Conservation (phyloP, 2,329 filamentous ascomycete species). For the Canariomyces notabilis region DNA sequence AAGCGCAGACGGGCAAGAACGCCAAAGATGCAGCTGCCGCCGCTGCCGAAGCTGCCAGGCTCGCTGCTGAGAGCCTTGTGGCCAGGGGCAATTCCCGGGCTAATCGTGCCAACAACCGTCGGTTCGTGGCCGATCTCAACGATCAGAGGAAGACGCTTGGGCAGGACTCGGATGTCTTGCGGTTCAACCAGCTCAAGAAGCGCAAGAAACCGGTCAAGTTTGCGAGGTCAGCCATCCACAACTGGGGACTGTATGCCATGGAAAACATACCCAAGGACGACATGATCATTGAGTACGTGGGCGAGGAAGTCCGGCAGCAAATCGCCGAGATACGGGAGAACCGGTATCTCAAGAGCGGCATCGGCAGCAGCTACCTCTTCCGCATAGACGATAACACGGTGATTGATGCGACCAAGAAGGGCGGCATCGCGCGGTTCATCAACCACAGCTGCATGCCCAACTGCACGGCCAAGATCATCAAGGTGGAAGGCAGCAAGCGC, state of each 20-base stretch:
- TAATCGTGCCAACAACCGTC: constrained; percentile 92
- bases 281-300: constrained; percentile 99
- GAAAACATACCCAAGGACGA: constrained; percentile 96
- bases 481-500: constrained; percentile 93
- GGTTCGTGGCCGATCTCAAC: constrained; percentile 89
- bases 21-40: constrained; percentile 60
- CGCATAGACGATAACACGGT: constrained; percentile 97
- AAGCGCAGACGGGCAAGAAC: constrained; percentile 62
- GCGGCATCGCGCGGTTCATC: constrained; percentile 96
- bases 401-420: constrained; percentile 97
- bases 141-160: constrained; percentile 85
- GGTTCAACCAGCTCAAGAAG: constrained; percentile 99
- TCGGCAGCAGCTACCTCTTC: constrained; percentile 96
- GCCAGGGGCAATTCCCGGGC: constrained; percentile 88
- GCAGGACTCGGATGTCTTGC: constrained; percentile 82
- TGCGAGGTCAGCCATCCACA: constrained; percentile 94
- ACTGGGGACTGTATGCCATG: constrained; percentile 96
- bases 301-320: constrained; percentile 93
- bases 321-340: constrained; percentile 95
- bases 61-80: constrained; percentile 72
- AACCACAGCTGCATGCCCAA: constrained; percentile 98
- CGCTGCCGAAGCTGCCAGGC: constrained; percentile 65
- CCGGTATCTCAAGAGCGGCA: constrained; percentile 89
- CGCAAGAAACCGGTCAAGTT: constrained; percentile 99
- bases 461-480: constrained; percentile 98